Evolutionary conservation across 2,329 filamentous ascomycete genomes (phyloP).

Genomic region (Grosmannia clavigera): DNA sequence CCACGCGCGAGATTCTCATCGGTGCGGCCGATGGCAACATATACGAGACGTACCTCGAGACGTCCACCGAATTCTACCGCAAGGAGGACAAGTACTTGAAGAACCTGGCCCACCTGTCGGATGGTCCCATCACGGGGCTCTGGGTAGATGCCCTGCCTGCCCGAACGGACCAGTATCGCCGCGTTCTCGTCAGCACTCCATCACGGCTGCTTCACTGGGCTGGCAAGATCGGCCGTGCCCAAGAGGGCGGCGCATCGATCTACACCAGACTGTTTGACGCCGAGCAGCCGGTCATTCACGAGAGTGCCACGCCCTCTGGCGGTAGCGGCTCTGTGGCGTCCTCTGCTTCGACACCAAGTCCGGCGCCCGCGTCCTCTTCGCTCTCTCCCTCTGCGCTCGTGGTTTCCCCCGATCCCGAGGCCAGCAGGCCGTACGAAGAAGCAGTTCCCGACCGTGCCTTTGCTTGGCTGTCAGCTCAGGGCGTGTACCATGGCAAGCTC

Average conservation of each 20-base stretch:
- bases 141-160: constrained; percentile 66
- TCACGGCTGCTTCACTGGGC: constrained; percentile 68
- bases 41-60: constrained; percentile 92
- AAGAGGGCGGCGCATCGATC: constrained; percentile 69
- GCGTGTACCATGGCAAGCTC: constrained; percentile 77
- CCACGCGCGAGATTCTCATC: constrained; percentile 84
- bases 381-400: constrained; percentile 47
- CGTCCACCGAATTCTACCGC: constrained; percentile 85
- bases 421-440: constrained; percentile 37
- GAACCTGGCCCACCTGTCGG: constrained; percentile 66
- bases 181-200: constrained; percentile 71
- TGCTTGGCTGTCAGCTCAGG: constrained; percentile 82
- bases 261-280: constrained; percentile 81
- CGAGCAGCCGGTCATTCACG: constrained; percentile 67
- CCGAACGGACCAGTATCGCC: constrained; percentile 50
- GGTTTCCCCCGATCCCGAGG: constrained; percentile 62
- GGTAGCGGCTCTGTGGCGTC: background rate
- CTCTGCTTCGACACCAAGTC: constrained; percentile 12
- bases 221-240: constrained; percentile 58
- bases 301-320: constrained; percentile 42
- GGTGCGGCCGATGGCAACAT: constrained; percentile 89
- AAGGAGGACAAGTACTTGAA: constrained; percentile 91
- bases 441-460: constrained; percentile 57
- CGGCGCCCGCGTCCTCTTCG: constrained; percentile 23
- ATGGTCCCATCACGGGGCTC: constrained; percentile 73